Evolutionary conservation across 768 basidiomycete species (phyloP), one percentile per base, ranked within the genome.

Genomic region (Gymnopilus junonius): DNA sequence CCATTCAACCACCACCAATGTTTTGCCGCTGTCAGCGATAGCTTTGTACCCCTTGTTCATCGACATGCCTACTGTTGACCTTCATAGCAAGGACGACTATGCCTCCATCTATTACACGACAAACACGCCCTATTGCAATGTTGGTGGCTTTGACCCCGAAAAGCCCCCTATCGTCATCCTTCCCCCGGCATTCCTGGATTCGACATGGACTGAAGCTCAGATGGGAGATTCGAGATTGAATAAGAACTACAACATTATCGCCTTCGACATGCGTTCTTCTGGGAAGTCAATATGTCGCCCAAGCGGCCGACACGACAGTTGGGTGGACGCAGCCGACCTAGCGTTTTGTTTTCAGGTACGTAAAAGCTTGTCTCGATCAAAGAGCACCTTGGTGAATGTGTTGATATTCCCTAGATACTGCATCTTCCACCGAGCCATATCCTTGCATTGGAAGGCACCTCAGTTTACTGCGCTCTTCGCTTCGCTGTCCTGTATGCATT

Each of bases 301-400:
- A 3, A 85, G 76, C 53, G 84, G 82, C 8, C 76, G 79, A 48
- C 87, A 89, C 69, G 92, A 94, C 74, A 84, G 81, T 62, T 94
- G 90, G 86, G 90, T 92, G 7, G 86, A 91, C 42, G 90, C 91
- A 1, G 92, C 91, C 35, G 92, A 93, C 77, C 69, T 93, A 37
- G 92, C 89, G 3, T 80, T 84, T 15, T 87, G 85, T 55, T 83
- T 84, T 66, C 84, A 86, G 74, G 90, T 88, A 63, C 45, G 85
- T 78, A 55, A 46, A 45, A 17, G 23, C 29, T 51, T 21, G 23
- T 54, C 11, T 21, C 29, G 14, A 4, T 25, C 8, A 23, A 37
- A 4, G n/a, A 40, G 25, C 20, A 37, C 50, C 43, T 45, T 35
- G 46, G n/a, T 12, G 43, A 29, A 12, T 39, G 2, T n/a, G n/a